Base-by-base conservation (phyloP, 805 yeast species). In the Lipomyces kockii region DNA sequence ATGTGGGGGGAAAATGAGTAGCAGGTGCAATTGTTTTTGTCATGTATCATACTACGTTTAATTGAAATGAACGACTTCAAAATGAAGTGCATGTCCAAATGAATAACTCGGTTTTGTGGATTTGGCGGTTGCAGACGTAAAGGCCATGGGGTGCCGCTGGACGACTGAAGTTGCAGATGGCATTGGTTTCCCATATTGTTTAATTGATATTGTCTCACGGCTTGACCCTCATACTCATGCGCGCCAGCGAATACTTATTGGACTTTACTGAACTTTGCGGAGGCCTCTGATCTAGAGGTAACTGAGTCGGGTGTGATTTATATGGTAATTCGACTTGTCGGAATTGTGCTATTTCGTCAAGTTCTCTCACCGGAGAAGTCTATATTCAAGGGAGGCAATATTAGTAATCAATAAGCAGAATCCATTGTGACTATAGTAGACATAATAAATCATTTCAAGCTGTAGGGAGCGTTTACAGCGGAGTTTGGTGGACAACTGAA, bases 41-140 rank as follows among this genome's bases (percentile, higher is more conserved):
- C 34, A 55, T 59, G 62, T 59, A 59, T 59, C 62, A 59, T 59
- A 59, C 54, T 20, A 35, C 56, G 39, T n/a, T 43, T 59, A 34
- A 59, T 59, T 32, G 62, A 59, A 43, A 59, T 59, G 62, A 51
- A 34, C 14, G 22, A 32, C 55, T 29, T 22, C 49, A 43, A 43
- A 52, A 25, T 52, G 25, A 49, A 52, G 37, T 56, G 64, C 57
- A 56, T 53, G 55, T 56, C 60, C 55, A 55, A 62, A 55, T 46
- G 56, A 58, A 11, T 37, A 12, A 37, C 43, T 37, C 17, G 43
- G 43, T 9, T 37, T 35, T 35, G 12, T 14, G 17, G 12, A 14
- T 12, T 12, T 37, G 39, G 11, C n/a, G 14, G 14, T 37, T 37
- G 43, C 43, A 37, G 39, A 14, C 17, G 43, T 37, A 12, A 37